Base-by-base conservation (phyloP, 1,139 yeast genomes). In the Candida sp. region DNA sequence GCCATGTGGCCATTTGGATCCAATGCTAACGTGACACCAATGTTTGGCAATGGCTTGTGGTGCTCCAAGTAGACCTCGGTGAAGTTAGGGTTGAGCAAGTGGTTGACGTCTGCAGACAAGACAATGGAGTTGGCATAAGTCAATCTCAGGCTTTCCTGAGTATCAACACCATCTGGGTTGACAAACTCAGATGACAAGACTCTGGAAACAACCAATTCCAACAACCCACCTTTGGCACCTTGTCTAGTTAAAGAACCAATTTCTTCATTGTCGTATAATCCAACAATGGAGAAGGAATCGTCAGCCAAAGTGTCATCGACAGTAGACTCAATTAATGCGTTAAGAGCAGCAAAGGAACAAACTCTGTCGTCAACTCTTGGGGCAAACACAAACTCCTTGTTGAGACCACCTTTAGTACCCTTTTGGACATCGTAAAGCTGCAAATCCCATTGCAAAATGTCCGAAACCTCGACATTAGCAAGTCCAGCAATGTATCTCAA, bases 51-150 rank as follows among this genome's bases (percentile, higher is more conserved):
- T 1, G 81, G 80, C 51, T 61, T 68, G 59, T 77, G 78, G 43
- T 67, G 62, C 44, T 71, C 72, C 52, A 77, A 66, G 54, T 77
- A 77, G 4, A 63, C 72, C 26, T 60, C 57, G 23, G 60, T 51
- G 53, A 75, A 77, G 58, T 77, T 77, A n/a, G 82, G 82, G 56
- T 77, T 77, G 37, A 76, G 58, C 25, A 75, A 71, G 56, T 77
- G 82, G n/a, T 73, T 77, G 17, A 77, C 81, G 54, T 77, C 82
- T 0, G 81, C 78, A 0, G 80, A 75, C 41, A 77, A 63, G 38
- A 77, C 61, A 26, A 77, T 60, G 6, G 78, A 61, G 51, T 74
- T 74, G 46, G 78, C 76, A 50, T 62, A 71, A 7, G 69, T 56
- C 25, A 60, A 54, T 54, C 66, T 58, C n/a, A 61, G 47, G 30